Base-by-base conservation (phyloP, 257 asterid species). In the Rhazya stricta region DNA sequence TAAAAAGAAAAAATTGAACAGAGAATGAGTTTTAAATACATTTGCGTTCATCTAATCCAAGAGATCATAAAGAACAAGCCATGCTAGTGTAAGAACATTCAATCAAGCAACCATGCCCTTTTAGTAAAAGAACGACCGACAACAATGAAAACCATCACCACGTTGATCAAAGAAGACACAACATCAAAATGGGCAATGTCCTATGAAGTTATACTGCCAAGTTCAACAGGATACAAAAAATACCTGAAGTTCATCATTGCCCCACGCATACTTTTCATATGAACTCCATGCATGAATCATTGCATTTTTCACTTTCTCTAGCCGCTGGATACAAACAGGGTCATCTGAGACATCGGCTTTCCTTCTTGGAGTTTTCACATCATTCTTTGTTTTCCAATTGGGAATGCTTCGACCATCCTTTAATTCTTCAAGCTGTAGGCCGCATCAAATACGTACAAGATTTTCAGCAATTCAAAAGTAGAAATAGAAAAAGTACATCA, bases 221-320 rank as follows among this genome's bases (percentile, higher is more conserved):
- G 19, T 73, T 54, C 71, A 32, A 37, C 36, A 74, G 77, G 71
- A 77, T 27, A 56, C 67, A 76, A 79, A 67, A 29, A 71, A 77
- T 34, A 95, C 99, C 96, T 92, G 98, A 76, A 93, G 96, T 82
- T 93, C 99, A 84, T 95, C 98, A 81, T 91, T 93, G 56, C 99
- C 99, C 99, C 99, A 95, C 32, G 97, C 98, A 86, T 92, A 91
- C 80, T 86, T 95, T 85, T 91, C 99, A 79, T 95, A 95, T 56
- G 99, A 92, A 84, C 86, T 86, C 98, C 98, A 95, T 37, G 98
- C 99, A 74, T 95, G 99, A 80, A 85, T 58, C 98, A 93, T 95
- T 73, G 99, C 99, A 83, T 93, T 91, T 87, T 85, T 95, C 78
- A 95, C 96, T 85, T 83, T 91, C 79, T 85, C 96, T 80, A 96